phyloP scores from a whole-genome alignment of 2,329 filamentous ascomycete species.

The Arthrobotrys sinensis region DNA sequence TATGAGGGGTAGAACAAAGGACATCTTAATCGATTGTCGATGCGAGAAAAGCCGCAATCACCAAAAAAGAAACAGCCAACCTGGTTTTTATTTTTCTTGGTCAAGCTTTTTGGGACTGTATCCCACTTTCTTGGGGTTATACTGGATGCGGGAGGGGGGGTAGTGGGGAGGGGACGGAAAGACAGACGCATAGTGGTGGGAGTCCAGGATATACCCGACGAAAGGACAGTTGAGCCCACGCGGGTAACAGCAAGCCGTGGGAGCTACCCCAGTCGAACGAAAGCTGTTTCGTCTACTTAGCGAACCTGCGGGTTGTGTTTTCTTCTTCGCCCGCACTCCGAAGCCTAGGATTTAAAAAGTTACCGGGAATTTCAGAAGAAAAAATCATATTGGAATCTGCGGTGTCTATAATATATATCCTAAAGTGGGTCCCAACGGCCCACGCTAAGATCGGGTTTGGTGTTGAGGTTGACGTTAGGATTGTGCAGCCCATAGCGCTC shows the following conservation, averaged over 20 bases:
- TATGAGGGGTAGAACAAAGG: constrained; percentile 17
- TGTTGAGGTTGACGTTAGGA: constrained; percentile 37
- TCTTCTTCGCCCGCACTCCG: constrained; percentile 23
- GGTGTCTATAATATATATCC: background rate
- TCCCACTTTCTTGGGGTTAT: constrained; percentile 23
- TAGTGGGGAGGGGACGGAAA: constrained; percentile 14
- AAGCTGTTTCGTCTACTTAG: constrained; percentile 38
- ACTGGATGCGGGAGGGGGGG: constrained; percentile 15
- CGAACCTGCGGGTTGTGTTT: constrained; percentile 33
- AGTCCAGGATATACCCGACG: constrained; percentile 35
- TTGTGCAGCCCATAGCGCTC: constrained; percentile 41
- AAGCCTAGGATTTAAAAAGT: constrained; percentile 22
- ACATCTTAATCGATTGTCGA: constrained; percentile 33
- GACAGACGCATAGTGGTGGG: constrained; percentile 38
- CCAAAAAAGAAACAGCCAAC: constrained; percentile 29
- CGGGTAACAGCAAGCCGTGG: constrained; percentile 40
- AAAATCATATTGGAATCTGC: constrained; percentile 17
- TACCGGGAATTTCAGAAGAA: constrained; percentile 40
- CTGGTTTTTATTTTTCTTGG: constrained; percentile 34
- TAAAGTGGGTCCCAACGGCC: constrained; percentile 20
- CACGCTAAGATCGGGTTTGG: constrained; percentile 29
- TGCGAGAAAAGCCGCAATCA: constrained; percentile 29
- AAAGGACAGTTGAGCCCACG: constrained; percentile 52
- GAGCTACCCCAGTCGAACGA: constrained; percentile 45
- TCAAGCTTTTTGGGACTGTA: constrained; percentile 36